Base-by-base conservation (phyloP, 768 basidiomycete species). In the Pulveroboletus frians region DNA sequence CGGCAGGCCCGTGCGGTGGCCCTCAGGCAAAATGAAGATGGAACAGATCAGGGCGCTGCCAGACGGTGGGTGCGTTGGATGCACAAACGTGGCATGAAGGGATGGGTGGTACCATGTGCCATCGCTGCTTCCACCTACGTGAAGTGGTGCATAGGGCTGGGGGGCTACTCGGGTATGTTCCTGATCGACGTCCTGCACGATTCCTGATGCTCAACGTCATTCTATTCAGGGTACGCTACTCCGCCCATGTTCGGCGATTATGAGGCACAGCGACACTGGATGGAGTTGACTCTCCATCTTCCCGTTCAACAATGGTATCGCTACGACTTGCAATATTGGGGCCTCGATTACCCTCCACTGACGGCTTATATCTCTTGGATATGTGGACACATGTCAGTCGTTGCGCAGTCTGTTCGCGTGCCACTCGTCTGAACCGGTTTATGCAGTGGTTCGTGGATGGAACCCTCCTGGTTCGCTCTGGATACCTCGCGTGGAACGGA, bases 251-350 rank as follows among this genome's bases (percentile, higher is more conserved):
- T 77, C 55, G 92, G 92, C 3, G 92, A 95, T 68, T 95, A 89
- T 57, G 92, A 95, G 65, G 92, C 92, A 0, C 92, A 94, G 61
- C 74, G 92, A 46, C 92, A 94, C 68, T 95, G 92, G 92, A 90
- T 95, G 88, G 92, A 94, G 58, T 64, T 95, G 34, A 91, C 89
- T 3, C 67, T 83, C 21, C 86, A 93, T 61, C 71, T 92, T 1
- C 88, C 92, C 0, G 59, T 80, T 17, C 70, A 69, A 13, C 69
- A 85, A 53, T 97, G 94, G 94, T 97, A 97, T 67, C 82, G 71
- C 1, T 89, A 92, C 65, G 89, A 95, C 60, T 73, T 89, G 27
- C 79, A 80, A 31, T 95, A 95, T 61, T 97, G 94, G 94, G 91
- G 91, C 0, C 74, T 97, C 43, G 94, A 97, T 68, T 97, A 97